Conservation (phyloP, 331 rosid species). For the Quercus phellos region DNA sequence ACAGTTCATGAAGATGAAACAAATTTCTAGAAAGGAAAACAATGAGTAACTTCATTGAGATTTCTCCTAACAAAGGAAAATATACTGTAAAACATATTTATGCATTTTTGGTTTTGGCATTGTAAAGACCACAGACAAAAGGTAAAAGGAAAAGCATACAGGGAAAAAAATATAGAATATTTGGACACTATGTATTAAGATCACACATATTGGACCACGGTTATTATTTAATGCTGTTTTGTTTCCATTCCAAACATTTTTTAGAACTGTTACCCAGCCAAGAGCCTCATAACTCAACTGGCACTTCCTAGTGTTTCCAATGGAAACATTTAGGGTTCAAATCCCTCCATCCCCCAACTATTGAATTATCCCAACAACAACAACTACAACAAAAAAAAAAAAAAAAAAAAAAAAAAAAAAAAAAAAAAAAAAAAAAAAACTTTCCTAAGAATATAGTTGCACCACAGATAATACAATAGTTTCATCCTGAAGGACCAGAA, state of each 20-base stretch:
- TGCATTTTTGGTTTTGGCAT: not conserved
- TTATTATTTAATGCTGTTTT: not conserved
- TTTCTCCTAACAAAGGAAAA: not conserved
- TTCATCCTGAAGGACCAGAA: not conserved
- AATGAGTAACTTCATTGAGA: constrained; percentile 1
- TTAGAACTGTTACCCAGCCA: not conserved
- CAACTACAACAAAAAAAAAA: no score
- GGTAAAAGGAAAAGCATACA: not conserved
- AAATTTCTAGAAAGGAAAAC: not conserved
- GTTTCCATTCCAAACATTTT: not conserved
- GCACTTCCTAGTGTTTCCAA: no score
- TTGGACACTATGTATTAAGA: not conserved
- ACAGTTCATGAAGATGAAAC: not conserved
- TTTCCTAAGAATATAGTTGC: not conserved
- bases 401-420: no score
- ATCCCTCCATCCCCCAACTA: no score
- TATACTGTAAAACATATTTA: not conserved
- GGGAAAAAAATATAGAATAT: not conserved
- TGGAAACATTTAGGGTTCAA: no score
- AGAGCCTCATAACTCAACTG: no score
- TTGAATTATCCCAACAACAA: no score
- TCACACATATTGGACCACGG: not conserved
- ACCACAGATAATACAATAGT: not conserved
- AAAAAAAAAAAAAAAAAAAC: no score
- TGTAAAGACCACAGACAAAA: not conserved